Conservation (phyloP, 1,284 basidiomycete species). For the Cryptococcus hybrid region DNA sequence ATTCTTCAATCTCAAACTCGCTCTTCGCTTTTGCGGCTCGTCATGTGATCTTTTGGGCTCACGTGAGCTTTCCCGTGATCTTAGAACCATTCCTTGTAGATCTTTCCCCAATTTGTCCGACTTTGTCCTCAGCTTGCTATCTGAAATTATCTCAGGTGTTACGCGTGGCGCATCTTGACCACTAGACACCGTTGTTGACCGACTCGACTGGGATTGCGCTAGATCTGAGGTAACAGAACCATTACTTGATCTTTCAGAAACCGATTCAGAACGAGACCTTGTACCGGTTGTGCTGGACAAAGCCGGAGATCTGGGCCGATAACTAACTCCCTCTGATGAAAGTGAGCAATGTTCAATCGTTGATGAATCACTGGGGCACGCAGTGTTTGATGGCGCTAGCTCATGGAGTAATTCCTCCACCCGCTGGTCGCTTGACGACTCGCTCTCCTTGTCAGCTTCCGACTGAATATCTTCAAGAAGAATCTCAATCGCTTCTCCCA, state of each 20-base stretch:
- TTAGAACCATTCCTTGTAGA: not conserved
- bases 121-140: not conserved
- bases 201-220: not conserved
- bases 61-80: not conserved
- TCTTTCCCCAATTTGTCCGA: not conserved
- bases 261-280: slow-evolving; percentile 4
- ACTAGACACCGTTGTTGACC: not conserved
- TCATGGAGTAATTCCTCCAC: slow-evolving; percentile 14
- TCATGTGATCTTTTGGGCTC: not conserved
- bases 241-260: not conserved
- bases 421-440: slow-evolving; percentile 11
- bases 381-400: not conserved
- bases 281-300: slow-evolving; percentile 10
- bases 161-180: not conserved
- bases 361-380: not conserved
- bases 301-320: slow-evolving; percentile 5
- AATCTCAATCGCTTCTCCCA: slow-evolving; percentile 39
- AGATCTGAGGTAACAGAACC: not conserved
- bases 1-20: too few species aligned
- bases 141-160: not conserved
- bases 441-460: slow-evolving; percentile 12
- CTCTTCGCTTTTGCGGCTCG: too few species aligned
- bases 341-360: not conserved
- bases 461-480: slow-evolving; percentile 33
- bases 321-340: not conserved